A percentile compares a stretch with the other conserved stretches of the same genome.
Evolutionary conservation across 1,139 yeast genomes (phyloP).

Genomic region (Hansenula lynferdii): DNA sequence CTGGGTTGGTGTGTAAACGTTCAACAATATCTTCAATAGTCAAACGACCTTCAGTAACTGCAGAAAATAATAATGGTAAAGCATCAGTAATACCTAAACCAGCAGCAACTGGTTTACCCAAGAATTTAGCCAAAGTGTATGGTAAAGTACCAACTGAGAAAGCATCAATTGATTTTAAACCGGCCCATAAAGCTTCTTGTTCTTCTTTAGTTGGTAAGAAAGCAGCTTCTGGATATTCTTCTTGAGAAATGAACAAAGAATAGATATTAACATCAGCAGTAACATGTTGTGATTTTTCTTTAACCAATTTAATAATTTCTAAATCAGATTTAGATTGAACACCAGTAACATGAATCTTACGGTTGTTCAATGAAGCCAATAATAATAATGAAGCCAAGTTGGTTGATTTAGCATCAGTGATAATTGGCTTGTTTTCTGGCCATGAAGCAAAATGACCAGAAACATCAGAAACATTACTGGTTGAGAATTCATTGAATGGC

Average conservation of each 20-base stretch:
- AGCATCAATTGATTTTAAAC: slow-evolving; percentile 70
- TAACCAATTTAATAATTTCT: slow-evolving; percentile 79
- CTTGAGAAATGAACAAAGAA: slow-evolving; percentile 70
- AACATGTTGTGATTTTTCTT: slow-evolving; percentile 73
- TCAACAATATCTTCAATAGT: slow-evolving; percentile 66
- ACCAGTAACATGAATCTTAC: slow-evolving; percentile 86
- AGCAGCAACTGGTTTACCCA: slow-evolving; percentile 54
- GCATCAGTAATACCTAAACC: slow-evolving; percentile 81
- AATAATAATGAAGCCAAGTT: slow-evolving; percentile 87
- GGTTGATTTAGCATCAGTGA: slow-evolving; percentile 90
- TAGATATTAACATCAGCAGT: slow-evolving; percentile 89
- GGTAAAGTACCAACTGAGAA: slow-evolving; percentile 86
- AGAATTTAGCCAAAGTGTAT: slow-evolving; percentile 60
- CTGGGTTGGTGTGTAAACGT: slow-evolving; percentile 81
- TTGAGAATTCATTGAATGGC: slow-evolving; percentile 71
- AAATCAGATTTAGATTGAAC: slow-evolving; percentile 81
- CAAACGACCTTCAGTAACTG: slow-evolving; percentile 70
- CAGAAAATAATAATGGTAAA: slow-evolving; percentile 76
- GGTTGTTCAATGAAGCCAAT: slow-evolving; percentile 81
- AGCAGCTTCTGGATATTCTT: slow-evolving; percentile 62
- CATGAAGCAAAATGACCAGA: slow-evolving; percentile 78
- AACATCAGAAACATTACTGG: slow-evolving; percentile 65
- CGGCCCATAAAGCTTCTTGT: slow-evolving; percentile 79
- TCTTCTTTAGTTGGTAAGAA: slow-evolving; percentile 80
- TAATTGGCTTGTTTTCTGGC: slow-evolving; percentile 82